Evolutionary conservation across 371 early-diverging fungal species (phyloP).

Genomic region (Smittium culicis): DNA sequence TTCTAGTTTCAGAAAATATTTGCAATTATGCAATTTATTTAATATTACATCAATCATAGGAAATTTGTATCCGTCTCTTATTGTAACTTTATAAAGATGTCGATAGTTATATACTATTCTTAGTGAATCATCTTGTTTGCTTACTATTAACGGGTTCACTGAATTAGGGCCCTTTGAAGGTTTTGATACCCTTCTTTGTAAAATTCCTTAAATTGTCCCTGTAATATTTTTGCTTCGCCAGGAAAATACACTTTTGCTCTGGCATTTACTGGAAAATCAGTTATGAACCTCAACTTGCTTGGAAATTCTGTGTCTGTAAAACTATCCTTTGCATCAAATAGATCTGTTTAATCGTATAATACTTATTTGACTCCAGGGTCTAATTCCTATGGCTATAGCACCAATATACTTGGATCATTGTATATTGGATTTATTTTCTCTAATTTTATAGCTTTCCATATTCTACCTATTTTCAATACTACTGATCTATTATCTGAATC

Average conservation of each 20-base stretch:
- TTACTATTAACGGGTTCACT: background rate
- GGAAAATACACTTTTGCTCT: background rate
- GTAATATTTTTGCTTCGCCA: background rate
- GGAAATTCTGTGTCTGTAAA: background rate
- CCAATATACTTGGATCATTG: too few species aligned
- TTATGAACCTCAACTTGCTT: background rate
- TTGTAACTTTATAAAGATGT: background rate
- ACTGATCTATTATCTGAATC: background rate
- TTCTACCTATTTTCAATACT: background rate
- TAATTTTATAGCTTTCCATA: background rate
- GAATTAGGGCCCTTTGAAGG: background rate
- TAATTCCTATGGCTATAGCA: too few species aligned
- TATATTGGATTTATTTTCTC: background rate
- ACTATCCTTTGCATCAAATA: background rate
- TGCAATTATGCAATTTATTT: background rate
- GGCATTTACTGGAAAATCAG: background rate
- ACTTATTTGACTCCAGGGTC: background rate
- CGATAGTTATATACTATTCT: background rate
- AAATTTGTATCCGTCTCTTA: background rate
- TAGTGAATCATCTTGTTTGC: background rate
- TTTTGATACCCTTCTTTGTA: background rate
- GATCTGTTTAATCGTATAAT: background rate
- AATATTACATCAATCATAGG: background rate
- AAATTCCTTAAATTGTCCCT: background rate
- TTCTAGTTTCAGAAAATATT: background rate